These are phyloP conservation scores for Oryza officinalis DNA, from an alignment of 176 grass and related monocot species.

Conservation along the genomic window DNA sequence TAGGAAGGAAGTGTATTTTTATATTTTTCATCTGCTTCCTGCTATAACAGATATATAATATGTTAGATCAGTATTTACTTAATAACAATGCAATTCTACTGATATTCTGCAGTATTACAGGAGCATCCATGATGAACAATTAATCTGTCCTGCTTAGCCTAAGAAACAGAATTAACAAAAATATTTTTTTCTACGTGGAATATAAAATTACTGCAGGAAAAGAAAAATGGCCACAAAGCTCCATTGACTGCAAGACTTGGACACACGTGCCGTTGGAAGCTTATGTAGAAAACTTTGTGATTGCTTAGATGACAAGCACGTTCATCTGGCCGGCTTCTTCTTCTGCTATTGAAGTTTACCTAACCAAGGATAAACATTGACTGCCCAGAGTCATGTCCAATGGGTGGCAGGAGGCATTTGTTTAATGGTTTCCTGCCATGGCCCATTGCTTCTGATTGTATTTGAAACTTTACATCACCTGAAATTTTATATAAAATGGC, in stretches of 20 bases:
- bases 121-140: background rate
- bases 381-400: background rate
- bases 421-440: background rate
- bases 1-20: conserved; percentile 26
- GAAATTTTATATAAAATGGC: background rate
- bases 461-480: background rate
- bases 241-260: conserved; percentile 6
- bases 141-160: background rate
- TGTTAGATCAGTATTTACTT: background rate
- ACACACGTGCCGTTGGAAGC: background rate
- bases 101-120: background rate
- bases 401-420: background rate
- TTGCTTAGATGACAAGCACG: background rate
- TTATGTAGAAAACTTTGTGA: background rate
- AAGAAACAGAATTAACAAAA: background rate
- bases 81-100: background rate
- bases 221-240: background rate
- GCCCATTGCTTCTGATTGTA: background rate
- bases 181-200: background rate
- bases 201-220: conserved; percentile 3
- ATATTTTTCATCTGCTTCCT: background rate
- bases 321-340: background rate
- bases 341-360: background rate
- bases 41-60: background rate
- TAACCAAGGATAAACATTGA: background rate